These are phyloP conservation scores for Neurospora sp. DNA, from an alignment of 495 filamentous ascomycete genomes.

Conservation along the genomic window DNA sequence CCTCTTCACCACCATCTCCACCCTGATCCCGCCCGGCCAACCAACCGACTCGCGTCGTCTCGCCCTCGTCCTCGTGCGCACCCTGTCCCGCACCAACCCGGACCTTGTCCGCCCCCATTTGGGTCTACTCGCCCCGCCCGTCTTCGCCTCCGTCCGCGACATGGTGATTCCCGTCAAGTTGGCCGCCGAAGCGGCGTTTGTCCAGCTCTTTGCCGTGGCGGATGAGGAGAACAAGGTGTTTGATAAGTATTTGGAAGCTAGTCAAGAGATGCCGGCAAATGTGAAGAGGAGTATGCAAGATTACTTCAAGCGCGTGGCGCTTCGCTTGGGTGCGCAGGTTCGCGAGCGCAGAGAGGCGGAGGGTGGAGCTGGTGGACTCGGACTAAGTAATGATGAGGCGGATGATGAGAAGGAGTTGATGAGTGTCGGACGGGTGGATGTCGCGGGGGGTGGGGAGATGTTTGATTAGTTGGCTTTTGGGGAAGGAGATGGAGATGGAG, in stretches of 20 bases:
- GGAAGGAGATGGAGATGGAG: too few relatives aligned
- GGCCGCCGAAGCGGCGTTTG: slow-evolving; percentile 86
- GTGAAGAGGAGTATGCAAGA: slow-evolving; percentile 88
- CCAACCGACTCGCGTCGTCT: slow-evolving; percentile 77
- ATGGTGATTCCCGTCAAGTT: slow-evolving; percentile 93
- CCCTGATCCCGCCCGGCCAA: slow-evolving; percentile 63
- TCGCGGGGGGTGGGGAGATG: slow-evolving; percentile 46
- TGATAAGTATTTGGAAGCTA: slow-evolving; percentile 66
- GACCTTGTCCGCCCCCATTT: slow-evolving; percentile 75
- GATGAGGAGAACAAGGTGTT: slow-evolving; percentile 79
- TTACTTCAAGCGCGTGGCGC: slow-evolving; percentile 89
- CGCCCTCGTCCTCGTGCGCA: slow-evolving; percentile 81
- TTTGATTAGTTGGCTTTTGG: slow-evolving; percentile 31
- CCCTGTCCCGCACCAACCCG: slow-evolving; percentile 62
- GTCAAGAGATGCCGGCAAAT: slow-evolving; percentile 46
- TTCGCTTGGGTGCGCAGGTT: slow-evolving; percentile 72
- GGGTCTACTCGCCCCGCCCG: slow-evolving; percentile 61
- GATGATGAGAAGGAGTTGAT: slow-evolving; percentile 94
- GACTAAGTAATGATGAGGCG: slow-evolving; percentile 73
- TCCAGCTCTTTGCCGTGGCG: slow-evolving; percentile 87
- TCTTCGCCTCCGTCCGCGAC: slow-evolving; percentile 87
- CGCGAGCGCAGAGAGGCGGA: slow-evolving; percentile 83
- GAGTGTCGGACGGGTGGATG: slow-evolving; percentile 86
- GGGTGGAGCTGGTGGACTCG: slow-evolving; percentile 76
- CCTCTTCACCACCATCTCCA: slow-evolving; percentile 66